Base-by-base conservation (phyloP, 2,329 filamentous ascomycete genomes). In the Xylaria sp. region DNA sequence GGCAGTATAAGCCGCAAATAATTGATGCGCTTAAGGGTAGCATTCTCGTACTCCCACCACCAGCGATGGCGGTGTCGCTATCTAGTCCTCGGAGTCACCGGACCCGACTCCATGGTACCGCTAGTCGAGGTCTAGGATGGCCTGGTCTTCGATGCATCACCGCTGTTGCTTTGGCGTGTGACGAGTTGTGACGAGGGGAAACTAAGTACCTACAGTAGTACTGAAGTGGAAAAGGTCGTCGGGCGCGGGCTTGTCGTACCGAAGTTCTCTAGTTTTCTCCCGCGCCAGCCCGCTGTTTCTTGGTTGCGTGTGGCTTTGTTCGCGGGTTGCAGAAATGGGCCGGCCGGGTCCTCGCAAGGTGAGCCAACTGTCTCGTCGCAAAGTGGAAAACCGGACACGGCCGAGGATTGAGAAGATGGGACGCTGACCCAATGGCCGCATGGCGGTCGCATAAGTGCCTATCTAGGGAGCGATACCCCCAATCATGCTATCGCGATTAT, bases 401-500 rank as follows among this genome's bases (percentile, higher is more conserved):
- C 60, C 63, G 63, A 42, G 19, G 7, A 23, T 31, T 31, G 28
- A 9, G 9, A 9, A n/a, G n/a, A n/a, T n/a, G n/a, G n/a, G n/a
- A n/a, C n/a, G n/a, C n/a, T n/a, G n/a, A n/a, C n/a, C n/a, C n/a
- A n/a, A 17, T 28, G 49, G 56, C 17, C 21, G 43, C 37, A 50
- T 17, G 21, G 3, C 12, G 60, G 61, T 52, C 55, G 57, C 61
- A 64, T 58, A 53, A 17, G 38, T 31, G 12, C 57, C 25, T 50
- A 52, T 23, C 51, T 49, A 63, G 43, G 50, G 25, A 25, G 55
- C 53, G 35, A 58, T 56, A n/a, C n/a, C 31, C 54, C 38, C 21
- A 54, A 61, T 58, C 37, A 63, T 57, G 50, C 46, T 57, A 64
- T 64, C 61, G 60, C 60, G 60, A 66, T 62, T 70, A 60, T 65